Percentiles rank a stretch among this genome's conserved stretches.
phyloP scores from a whole-genome alignment of 2,329 filamentous ascomycete species.

The Sporothrix pallida region DNA sequence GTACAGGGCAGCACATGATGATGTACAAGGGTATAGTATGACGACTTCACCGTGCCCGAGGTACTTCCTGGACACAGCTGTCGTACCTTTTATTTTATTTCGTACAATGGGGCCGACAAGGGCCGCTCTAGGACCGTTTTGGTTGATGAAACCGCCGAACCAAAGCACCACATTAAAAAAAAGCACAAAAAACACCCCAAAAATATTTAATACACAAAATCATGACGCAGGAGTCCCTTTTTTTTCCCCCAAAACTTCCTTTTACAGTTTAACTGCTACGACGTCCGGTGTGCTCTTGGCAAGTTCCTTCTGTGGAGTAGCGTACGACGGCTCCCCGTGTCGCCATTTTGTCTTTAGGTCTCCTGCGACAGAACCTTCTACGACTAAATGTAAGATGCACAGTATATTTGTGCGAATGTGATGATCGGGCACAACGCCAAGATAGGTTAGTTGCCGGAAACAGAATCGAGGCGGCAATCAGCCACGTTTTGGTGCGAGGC shows the following conservation, averaged over 20 bases:
- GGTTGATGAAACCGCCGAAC: conserved; percentile 3
- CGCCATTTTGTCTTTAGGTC: neutral
- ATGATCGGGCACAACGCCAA: too few relatives aligned
- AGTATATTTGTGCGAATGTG: neutral
- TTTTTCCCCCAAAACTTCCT: neutral
- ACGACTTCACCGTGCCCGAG: neutral
- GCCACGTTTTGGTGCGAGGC: neutral
- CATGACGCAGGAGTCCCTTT: neutral
- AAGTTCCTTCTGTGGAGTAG: neutral
- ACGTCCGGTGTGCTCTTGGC: neutral
- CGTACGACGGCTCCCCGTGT: conserved; percentile 4
- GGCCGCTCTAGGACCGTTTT: neutral
- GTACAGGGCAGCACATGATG: neutral
- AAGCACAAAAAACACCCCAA: too few relatives aligned
- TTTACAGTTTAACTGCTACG: conserved; percentile 1
- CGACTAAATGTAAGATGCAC: neutral
- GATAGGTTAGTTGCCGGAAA: neutral
- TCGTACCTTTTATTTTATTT: neutral
- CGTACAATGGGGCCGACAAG: neutral
- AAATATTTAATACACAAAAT: neutral
- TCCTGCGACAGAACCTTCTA: neutral
- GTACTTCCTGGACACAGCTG: neutral
- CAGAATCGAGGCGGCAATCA: neutral
- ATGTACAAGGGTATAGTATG: neutral
- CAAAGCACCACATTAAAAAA: neutral